phyloP scores from a whole-genome alignment of 495 filamentous ascomycete genomes.

The Talaromyces trachyspermus region DNA sequence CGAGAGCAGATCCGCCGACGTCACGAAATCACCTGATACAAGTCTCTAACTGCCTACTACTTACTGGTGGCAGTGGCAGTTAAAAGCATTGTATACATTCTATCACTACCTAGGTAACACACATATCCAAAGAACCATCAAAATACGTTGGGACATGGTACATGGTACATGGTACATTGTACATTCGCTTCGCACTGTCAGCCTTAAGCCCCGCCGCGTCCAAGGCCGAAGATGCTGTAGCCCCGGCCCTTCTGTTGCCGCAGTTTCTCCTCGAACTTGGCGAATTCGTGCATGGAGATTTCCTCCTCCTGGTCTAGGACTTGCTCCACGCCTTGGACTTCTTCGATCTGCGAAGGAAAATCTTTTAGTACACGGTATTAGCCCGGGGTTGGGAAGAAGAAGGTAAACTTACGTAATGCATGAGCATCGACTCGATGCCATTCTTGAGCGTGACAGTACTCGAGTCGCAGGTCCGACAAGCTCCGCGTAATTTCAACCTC shows the following conservation, averaged over 20 bases:
- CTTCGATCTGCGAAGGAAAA: slow-evolving; percentile 63
- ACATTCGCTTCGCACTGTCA: no score
- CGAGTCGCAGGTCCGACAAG: slow-evolving; percentile 91
- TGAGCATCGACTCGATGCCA: slow-evolving; percentile 95
- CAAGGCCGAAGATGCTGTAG: slow-evolving; percentile 51
- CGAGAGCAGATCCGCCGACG: no score
- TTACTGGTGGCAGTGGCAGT: no score
- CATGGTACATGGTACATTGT: no score
- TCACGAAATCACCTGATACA: no score
- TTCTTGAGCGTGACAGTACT: slow-evolving; percentile 94
- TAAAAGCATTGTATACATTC: no score
- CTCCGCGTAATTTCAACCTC: slow-evolving; percentile 78
- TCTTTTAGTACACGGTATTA: neutral
- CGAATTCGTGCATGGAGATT: slow-evolving; percentile 82
- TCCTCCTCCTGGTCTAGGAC: slow-evolving; percentile 89
- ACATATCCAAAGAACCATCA: no score
- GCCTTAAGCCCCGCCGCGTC: slow-evolving; percentile 51
- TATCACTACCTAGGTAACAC: no score
- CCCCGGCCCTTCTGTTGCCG: slow-evolving; percentile 62
- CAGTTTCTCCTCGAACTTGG: slow-evolving; percentile 93
- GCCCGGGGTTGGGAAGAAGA: neutral
- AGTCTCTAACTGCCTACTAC: no score
- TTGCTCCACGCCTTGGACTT: slow-evolving; percentile 88
- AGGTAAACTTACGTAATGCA: slow-evolving; percentile 59
- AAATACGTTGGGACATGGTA: no score